Conservation (phyloP, 2,329 filamentous ascomycete species). For the Colletotrichum cuscutae region DNA sequence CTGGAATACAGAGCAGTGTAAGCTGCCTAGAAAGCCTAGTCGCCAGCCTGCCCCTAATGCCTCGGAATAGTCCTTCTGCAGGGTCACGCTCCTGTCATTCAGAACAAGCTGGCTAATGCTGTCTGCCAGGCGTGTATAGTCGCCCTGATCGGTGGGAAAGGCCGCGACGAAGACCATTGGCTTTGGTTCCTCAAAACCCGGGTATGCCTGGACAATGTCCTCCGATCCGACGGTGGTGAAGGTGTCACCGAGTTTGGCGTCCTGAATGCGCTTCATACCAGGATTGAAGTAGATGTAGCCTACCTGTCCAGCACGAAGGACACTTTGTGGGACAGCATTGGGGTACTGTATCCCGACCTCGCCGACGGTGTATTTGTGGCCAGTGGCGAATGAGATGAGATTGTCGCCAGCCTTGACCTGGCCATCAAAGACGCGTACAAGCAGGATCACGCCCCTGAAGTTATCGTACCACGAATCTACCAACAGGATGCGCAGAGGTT, state of each 20-base stretch:
- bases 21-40: conserved; percentile 91
- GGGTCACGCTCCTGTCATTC: conserved; percentile 93
- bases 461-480: conserved; percentile 99
- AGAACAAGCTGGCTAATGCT: conserved; percentile 94
- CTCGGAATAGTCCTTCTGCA: conserved; percentile 94
- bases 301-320: conserved; percentile 89
- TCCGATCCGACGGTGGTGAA: conserved; percentile 86
- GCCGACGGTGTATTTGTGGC: conserved; percentile 89
- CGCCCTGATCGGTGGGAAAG: conserved; percentile 90
- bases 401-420: conserved; percentile 84
- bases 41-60: conserved; percentile 94
- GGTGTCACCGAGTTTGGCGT: conserved; percentile 96
- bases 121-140: conserved; percentile 88
- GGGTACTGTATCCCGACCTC: conserved; percentile 98
- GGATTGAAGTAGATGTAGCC: conserved; percentile 98
- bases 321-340: conserved; percentile 81
- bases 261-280: conserved; percentile 96
- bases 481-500: conserved; percentile 84
- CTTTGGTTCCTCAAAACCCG: conserved; percentile 96
- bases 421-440: conserved; percentile 93
- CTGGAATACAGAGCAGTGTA: conserved; percentile 99
- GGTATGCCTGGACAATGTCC: conserved; percentile 79
- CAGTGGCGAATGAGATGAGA: conserved; percentile 88
- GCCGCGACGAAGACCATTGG: conserved; percentile 99
- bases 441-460: conserved; percentile 90